Evolutionary conservation across 805 yeast genomes (phyloP).

Genomic region (Candida lessepsii): DNA sequence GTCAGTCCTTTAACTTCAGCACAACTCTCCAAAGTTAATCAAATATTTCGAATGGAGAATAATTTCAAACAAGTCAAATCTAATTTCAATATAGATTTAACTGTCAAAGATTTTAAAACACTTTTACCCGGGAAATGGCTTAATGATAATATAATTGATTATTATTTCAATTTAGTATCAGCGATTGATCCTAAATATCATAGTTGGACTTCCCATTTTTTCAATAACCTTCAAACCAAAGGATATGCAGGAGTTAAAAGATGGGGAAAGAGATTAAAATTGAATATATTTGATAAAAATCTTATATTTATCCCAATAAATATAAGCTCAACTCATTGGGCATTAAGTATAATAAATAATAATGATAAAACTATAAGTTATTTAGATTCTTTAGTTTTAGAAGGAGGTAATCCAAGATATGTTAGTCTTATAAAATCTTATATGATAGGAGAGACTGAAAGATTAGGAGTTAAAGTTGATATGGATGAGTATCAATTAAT

Average conservation of each 20-base stretch:
- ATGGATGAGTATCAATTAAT: slow-evolving; percentile 22
- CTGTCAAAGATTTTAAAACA: slow-evolving; percentile 66
- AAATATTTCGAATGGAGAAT: slow-evolving; percentile 13
- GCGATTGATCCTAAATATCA: slow-evolving; percentile 46
- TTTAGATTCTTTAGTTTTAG: slow-evolving; percentile 68
- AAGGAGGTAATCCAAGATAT: slow-evolving; percentile 44
- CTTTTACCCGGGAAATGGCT: slow-evolving; percentile 76
- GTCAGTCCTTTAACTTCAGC: slow-evolving; percentile 14
- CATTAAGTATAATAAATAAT: slow-evolving; percentile 75
- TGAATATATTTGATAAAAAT: slow-evolving; percentile 58
- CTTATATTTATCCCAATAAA: slow-evolving; percentile 84
- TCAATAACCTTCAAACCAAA: slow-evolving; percentile 60
- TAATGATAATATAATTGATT: slow-evolving; percentile 88
- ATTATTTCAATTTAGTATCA: slow-evolving; percentile 59
- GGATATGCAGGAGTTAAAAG: slow-evolving; percentile 61
- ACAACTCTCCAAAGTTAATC: slow-evolving; percentile 14
- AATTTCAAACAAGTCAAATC: slow-evolving; percentile 14
- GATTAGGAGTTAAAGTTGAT: slow-evolving; percentile 31
- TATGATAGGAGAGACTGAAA: slow-evolving; percentile 64
- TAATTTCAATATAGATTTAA: slow-evolving; percentile 51
- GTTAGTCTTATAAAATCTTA: slow-evolving; percentile 51
- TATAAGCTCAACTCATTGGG: slow-evolving; percentile 85
- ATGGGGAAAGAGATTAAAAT: slow-evolving; percentile 28
- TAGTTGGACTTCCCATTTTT: slow-evolving; percentile 88
- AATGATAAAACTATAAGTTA: slow-evolving; percentile 57